Conservation (phyloP, 148 eudicot genomes). For the Mesembryanthemum crystallinum region DNA sequence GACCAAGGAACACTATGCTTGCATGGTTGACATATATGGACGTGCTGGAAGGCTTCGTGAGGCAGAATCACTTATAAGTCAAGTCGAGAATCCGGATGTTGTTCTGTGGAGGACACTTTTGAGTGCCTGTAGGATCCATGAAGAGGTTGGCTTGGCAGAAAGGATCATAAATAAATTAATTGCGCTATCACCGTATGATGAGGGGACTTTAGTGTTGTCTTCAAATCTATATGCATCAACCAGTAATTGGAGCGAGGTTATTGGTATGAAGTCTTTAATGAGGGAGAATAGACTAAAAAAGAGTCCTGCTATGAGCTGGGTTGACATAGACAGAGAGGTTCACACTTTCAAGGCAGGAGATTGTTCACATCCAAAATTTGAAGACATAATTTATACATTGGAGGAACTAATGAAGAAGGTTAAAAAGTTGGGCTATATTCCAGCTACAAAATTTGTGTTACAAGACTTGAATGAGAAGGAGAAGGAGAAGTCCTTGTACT, state of each 20-base stretch:
- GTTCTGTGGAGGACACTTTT: conserved; percentile 45
- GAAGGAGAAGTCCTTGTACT: conserved; percentile 40
- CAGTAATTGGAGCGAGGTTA: conserved; percentile 40
- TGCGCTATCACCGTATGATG: conserved; percentile 35
- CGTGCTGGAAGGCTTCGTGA: conserved; percentile 42
- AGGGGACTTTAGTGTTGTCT: conserved; percentile 35
- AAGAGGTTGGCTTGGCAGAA: conserved; percentile 34
- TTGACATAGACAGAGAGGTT: conserved; percentile 36
- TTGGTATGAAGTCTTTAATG: conserved; percentile 33
- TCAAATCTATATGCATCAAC: conserved; percentile 46
- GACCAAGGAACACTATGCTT: conserved; percentile 42
- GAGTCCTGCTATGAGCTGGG: conserved; percentile 47
- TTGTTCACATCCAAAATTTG: conserved; percentile 30
- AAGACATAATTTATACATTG: conserved; percentile 30
- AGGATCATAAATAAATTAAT: conserved; percentile 28
- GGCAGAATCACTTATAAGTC: conserved; percentile 36
- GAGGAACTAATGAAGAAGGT: conserved; percentile 33
- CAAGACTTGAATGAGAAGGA: conserved; percentile 41
- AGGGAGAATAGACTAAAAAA: conserved; percentile 35
- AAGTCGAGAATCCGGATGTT: conserved; percentile 34
- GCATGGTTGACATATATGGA: conserved; percentile 45
- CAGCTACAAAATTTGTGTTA: conserved; percentile 35
- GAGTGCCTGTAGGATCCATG: conserved; percentile 39
- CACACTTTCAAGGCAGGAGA: conserved; percentile 42
- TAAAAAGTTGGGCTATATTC: conserved; percentile 39